These are phyloP conservation scores for Castanospermum australe DNA, from an alignment of 306 rosid genomes.

Conservation along the genomic window DNA sequence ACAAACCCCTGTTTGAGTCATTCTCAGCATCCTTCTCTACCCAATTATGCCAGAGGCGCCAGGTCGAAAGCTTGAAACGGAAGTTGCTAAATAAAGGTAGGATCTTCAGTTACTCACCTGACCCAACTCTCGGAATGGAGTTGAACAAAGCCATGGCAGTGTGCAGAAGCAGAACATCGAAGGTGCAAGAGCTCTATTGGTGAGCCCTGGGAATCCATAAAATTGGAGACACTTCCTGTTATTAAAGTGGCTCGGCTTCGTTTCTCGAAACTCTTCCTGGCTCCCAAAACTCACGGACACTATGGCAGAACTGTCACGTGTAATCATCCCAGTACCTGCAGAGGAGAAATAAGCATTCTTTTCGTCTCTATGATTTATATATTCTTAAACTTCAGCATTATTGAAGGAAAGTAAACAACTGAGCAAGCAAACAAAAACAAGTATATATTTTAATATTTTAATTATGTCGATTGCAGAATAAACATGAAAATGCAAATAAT, in stretches of 20 bases:
- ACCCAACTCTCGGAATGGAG: not conserved
- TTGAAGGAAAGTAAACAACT: constrained; percentile 24
- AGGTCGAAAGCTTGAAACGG: not conserved
- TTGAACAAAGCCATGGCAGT: not conserved
- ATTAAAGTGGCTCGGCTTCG: constrained; percentile 19
- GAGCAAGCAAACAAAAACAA: constrained; percentile 18
- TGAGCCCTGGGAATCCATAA: constrained; percentile 27
- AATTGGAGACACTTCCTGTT: constrained; percentile 18
- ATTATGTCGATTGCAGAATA: not conserved
- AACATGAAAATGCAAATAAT: constrained; percentile 1
- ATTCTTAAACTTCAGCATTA: constrained; percentile 34
- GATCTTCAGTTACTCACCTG: not conserved
- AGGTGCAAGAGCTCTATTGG: constrained; percentile 26
- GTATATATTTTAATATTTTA: not conserved
- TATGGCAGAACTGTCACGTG: constrained; percentile 40
- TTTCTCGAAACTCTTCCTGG: constrained; percentile 37
- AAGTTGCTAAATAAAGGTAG: not conserved
- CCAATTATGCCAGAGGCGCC: not conserved
- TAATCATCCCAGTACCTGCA: constrained; percentile 21
- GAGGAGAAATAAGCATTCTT: constrained; percentile 36
- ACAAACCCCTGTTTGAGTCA: not conserved
- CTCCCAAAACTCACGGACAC: constrained; percentile 40
- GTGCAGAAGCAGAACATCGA: not conserved
- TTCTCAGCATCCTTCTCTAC: not conserved
- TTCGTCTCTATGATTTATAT: constrained; percentile 38